These are phyloP conservation scores for Candida taoyuanica DNA, from an alignment of 805 yeast genomes.

Conservation along the genomic window DNA sequence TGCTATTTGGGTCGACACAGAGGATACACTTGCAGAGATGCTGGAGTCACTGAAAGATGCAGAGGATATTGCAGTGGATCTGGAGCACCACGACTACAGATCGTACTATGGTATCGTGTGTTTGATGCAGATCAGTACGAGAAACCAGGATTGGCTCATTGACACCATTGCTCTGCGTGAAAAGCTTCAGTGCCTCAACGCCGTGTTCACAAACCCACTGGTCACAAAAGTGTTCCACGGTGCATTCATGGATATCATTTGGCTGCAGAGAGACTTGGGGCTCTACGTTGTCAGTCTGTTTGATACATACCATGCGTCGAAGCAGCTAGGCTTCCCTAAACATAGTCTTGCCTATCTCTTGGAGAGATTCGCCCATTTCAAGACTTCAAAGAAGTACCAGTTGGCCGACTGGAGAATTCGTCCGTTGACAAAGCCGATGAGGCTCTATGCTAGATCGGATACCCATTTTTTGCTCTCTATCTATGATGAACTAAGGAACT, in stretches of 20 bases:
- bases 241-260: conserved; percentile 91
- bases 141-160: conserved; percentile 78
- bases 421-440: conserved; percentile 74
- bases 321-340: conserved; percentile 71
- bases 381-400: conserved; percentile 91
- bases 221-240: conserved; percentile 92
- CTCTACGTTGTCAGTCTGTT: conserved; percentile 82
- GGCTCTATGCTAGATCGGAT: conserved; percentile 87
- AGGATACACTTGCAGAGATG: conserved; percentile 49
- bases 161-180: conserved; percentile 81
- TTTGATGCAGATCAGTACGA: conserved; percentile 84
- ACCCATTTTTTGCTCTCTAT: conserved; percentile 87
- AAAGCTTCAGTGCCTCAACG: conserved; percentile 61
- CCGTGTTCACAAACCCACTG: conserved; percentile 72
- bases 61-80: conserved; percentile 81
- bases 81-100: conserved; percentile 93
- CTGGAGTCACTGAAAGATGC: conserved; percentile 44
- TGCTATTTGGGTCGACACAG: conserved; percentile 70
- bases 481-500: conserved; percentile 66
- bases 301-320: conserved; percentile 90
- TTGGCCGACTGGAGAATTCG: conserved; percentile 94
- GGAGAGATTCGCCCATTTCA: conserved; percentile 75
- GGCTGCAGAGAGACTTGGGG: conserved; percentile 96
- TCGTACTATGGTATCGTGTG: conserved; percentile 88
- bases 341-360: conserved; percentile 81